Evolutionary conservation across 352 stramenopile species (phyloP), one percentile per base, ranked within the genome.

Genomic region (Phytophthora tubulina): DNA sequence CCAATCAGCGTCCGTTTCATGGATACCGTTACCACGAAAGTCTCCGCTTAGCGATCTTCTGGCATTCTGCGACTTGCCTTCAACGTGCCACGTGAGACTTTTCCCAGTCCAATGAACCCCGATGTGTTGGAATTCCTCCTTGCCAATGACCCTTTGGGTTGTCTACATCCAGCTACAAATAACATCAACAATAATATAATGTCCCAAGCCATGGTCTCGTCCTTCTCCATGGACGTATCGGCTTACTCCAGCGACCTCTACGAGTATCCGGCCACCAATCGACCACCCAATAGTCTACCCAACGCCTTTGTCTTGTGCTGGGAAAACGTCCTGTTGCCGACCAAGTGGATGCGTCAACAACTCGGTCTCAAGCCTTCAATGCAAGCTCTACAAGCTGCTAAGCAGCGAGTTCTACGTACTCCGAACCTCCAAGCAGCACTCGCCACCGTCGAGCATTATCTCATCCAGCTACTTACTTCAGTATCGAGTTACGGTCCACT

Each of bases 221-320:
- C 81, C 39, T 89, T 89, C 70, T 89, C 79, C 14, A 89, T 89
- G 81, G 81, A 89, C 72, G 63, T 86, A 21, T 85, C 81, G 7
- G 52, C 63, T 52, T 89, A 86, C 63, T 89, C 81, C 30, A 87
- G 65, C 48, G 81, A 89, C 46, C 63, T 89, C 14, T 86, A 87
- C 60, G 79, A 86, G 61, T 86, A 89, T 49, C 79, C 79, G 6
- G 74, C 69, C 4, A 74, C 68, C 6, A 75, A 75, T 17, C 70
- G 67, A 42, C 27, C 72, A 10, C 49, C 5, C 5, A 51, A 51
- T 6, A 46, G 69, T 15, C 67, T 90, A 7, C 73, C 70, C 35
- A 92, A 92, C 51, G 84, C 84, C 10, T 87, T 85, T 51, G 81
- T 92, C 41, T 30, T 92, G 54, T 88, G 81, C 72, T 92, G 83